A percentile compares a stretch with the other conserved stretches of the same genome.
phyloP scores from a whole-genome alignment of 306 rosid genomes.

The Vicia sativa region DNA sequence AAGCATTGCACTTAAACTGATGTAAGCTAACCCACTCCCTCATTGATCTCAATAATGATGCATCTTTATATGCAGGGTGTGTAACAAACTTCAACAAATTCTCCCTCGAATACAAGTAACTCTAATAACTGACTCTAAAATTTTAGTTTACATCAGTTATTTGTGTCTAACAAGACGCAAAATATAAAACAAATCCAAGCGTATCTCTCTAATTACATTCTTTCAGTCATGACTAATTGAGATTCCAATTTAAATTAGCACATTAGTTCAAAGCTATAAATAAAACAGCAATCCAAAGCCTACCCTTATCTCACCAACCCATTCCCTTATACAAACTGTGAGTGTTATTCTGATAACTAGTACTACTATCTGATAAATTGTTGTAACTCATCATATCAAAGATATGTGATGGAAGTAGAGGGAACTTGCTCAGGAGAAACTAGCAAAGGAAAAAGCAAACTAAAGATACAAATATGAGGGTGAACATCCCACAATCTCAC shows the following conservation, averaged over 20 bases:
- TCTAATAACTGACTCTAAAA: not conserved
- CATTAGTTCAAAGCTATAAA: slow-evolving; percentile 7
- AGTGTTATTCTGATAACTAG: not conserved
- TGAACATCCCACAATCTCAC: slow-evolving; percentile 48
- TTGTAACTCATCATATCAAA: not conserved
- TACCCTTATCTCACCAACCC: slow-evolving; percentile 1
- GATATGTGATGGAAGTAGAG: not conserved
- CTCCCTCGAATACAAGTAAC: not conserved
- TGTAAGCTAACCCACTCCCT: not conserved
- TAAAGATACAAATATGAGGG: slow-evolving; percentile 1
- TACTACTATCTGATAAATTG: slow-evolving; percentile 19
- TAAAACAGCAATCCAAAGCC: slow-evolving; percentile 8
- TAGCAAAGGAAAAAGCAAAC: not conserved
- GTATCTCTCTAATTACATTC: slow-evolving; percentile 9
- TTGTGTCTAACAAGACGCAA: slow-evolving; percentile 1
- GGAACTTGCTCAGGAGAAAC: slow-evolving; percentile 22
- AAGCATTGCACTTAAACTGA: not conserved
- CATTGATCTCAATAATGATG: not conserved
- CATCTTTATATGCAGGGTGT: not conserved
- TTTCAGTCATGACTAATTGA: slow-evolving; percentile 11
- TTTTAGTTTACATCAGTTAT: not conserved
- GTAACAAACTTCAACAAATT: not conserved
- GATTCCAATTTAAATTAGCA: slow-evolving; percentile 25
- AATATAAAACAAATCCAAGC: slow-evolving; percentile 11
- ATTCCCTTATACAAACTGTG: slow-evolving; percentile 10